Base-by-base conservation (phyloP, 2,329 filamentous ascomycete genomes). In the Coniella lustricola region DNA sequence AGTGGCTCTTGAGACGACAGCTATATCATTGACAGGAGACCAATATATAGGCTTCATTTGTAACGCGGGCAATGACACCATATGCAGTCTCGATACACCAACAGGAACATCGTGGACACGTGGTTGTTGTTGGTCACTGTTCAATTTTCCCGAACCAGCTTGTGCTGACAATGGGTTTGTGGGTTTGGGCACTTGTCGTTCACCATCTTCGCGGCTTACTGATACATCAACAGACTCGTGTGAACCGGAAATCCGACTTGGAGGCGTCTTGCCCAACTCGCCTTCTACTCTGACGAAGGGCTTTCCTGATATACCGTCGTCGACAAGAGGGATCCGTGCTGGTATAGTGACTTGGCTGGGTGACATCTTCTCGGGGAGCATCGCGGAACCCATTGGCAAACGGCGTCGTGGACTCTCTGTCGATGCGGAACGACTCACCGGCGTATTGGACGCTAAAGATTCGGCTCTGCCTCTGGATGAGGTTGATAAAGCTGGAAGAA, bases 1-100 rank as follows among this genome's bases (percentile, higher is more conserved):
- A 0, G 91, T 97, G 1, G 87, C 90, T 55, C 93, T 77, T 49
- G 85, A 76, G 2, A 97, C 90, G 32, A 82, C 74, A 7, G 88
- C 85, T 29, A 94, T 79, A 60, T 97, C 93, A 59, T 95, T 90
- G 29, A 97, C 77, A 7, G 93, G 91, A 16, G 85, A 90, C 93
- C 93, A 98, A 63, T 98, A 98, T 51, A 97, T 96, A 0, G 93
- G 93, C 64, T 90, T 88, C 90, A 98, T 95, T 60, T 87, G 76
- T 31, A 95, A 69, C 46, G 78, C 78, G 18, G 91, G 90, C 57
- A 97, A 74, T 50, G 87, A 82, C 1, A 97, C 91, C 59, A 90
- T 79, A 62, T 98, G 91, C 50, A 98, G 72, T 55, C 90, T 79
- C n/a, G 90, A 95, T 5, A 93, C 74, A 0, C 93, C 93, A 1